A percentile compares a stretch with the other conserved stretches of the same genome.
Conservation (phyloP, 2,329 filamentous ascomycete species). For the Calycina herbarum region DNA sequence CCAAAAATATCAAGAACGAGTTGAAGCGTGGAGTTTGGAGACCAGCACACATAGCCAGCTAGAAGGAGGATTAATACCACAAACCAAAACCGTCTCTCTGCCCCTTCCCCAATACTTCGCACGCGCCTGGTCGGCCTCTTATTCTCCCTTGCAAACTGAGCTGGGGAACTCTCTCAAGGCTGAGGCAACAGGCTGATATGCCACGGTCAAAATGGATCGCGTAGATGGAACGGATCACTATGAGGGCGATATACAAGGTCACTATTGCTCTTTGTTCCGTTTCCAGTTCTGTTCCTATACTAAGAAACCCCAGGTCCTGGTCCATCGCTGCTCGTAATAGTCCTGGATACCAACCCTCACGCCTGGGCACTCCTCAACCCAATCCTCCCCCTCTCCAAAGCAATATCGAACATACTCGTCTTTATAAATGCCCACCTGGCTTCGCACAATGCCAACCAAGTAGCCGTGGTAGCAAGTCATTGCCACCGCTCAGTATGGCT, state of each 20-base stretch:
- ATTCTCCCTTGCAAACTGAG: not conserved
- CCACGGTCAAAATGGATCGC: constrained; percentile 55
- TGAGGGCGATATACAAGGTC: constrained; percentile 47
- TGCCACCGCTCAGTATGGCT: constrained; percentile 85
- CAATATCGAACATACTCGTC: constrained; percentile 85
- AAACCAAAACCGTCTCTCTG: not conserved
- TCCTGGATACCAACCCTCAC: constrained; percentile 95
- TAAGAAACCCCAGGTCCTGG: constrained; percentile 46
- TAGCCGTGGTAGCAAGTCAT: constrained; percentile 89
- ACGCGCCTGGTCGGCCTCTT: not conserved
- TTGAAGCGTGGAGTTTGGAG: not conserved
- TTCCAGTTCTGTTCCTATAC: constrained; percentile 9
- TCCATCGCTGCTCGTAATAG: constrained; percentile 83
- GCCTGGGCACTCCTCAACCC: constrained; percentile 81
- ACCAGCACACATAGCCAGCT: not conserved
- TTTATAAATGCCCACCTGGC: constrained; percentile 97
- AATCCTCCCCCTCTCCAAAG: constrained; percentile 76
- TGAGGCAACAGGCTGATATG: constrained; percentile 22
- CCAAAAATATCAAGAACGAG: not conserved
- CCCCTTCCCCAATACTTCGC: not conserved
- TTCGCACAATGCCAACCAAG: constrained; percentile 89
- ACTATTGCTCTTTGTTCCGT: constrained; percentile 26
- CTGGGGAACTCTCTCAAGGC: not conserved
- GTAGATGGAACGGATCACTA: constrained; percentile 63
- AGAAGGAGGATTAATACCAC: not conserved